Conservation (phyloP, 2,329 filamentous ascomycete species). For the Diaporthe citri region DNA sequence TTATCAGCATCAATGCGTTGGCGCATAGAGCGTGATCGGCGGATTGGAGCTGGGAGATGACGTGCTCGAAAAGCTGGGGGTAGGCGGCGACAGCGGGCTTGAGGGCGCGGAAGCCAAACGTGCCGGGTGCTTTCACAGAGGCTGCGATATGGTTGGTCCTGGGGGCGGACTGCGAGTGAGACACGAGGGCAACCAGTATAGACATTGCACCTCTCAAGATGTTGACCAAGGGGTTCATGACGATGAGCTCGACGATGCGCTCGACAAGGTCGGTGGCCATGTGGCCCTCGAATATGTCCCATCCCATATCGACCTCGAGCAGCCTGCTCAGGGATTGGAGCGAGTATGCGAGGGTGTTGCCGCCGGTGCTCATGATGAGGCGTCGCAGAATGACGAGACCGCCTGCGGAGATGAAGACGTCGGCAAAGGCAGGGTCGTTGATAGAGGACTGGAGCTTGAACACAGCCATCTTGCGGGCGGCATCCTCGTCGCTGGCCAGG, state of each 20-base stretch:
- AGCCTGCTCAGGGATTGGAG: constrained; percentile 89
- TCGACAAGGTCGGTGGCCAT: constrained; percentile 76
- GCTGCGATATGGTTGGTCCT: constrained; percentile 48
- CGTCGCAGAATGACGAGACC: constrained; percentile 85
- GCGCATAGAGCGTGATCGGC: constrained; percentile 96
- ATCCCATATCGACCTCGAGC: constrained; percentile 97
- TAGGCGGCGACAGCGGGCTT: constrained; percentile 93
- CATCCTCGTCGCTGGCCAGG: constrained; percentile 82
- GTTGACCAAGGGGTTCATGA: constrained; percentile 95
- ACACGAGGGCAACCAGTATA: constrained; percentile 92
- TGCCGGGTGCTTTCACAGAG: constrained; percentile 61
- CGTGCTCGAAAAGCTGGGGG: constrained; percentile 93
- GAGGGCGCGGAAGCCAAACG: constrained; percentile 89
- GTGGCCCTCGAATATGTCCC: constrained; percentile 83
- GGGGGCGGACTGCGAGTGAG: constrained; percentile 77
- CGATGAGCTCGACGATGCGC: constrained; percentile 89
- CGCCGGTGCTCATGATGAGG: constrained; percentile 85
- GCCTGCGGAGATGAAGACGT: constrained; percentile 92
- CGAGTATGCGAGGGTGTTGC: constrained; percentile 96
- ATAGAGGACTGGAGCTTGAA: constrained; percentile 98
- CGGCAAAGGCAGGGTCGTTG: constrained; percentile 95
- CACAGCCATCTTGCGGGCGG: constrained; percentile 96
- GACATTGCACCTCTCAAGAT: constrained; percentile 97
- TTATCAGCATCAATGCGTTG: constrained; percentile 94
- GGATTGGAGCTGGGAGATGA: constrained; percentile 91